phyloP scores from a whole-genome alignment of 345 rosid genomes.

The Eutrema japonicum region DNA sequence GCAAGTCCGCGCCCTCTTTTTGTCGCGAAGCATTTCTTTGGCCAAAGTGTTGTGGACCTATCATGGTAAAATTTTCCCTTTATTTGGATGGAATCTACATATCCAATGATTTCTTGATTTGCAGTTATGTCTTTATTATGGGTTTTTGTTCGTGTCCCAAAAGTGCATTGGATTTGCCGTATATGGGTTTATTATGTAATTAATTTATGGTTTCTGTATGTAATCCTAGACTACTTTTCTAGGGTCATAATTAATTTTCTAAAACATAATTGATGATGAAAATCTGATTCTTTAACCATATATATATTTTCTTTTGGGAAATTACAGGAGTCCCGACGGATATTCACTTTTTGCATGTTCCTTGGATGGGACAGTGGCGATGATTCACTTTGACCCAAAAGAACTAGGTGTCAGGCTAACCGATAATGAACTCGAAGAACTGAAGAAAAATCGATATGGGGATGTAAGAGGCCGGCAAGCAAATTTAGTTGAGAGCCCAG shows the following conservation, averaged over 20 bases:
- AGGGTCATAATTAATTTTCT: not conserved
- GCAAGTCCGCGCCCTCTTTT: constrained; percentile 96
- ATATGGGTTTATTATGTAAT: constrained; percentile 3
- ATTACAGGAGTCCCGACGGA: constrained; percentile 96
- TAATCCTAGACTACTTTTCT: constrained; percentile 5
- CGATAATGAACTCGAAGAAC: constrained; percentile 79
- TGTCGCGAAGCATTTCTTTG: constrained; percentile 96
- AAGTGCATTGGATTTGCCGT: constrained; percentile 15
- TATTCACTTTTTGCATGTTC: constrained; percentile 97
- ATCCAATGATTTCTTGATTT: constrained; percentile 9
- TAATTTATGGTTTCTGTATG: not conserved
- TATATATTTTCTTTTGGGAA: constrained; percentile 7
- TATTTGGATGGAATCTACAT: not conserved
- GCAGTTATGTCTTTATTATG: not conserved
- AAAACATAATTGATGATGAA: not conserved
- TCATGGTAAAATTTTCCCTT: constrained; percentile 68
- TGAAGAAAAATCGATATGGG: constrained; percentile 92
- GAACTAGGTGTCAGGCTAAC: constrained; percentile 83
- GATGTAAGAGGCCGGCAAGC: constrained; percentile 93
- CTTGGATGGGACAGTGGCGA: constrained; percentile 94
- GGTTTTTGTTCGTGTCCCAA: constrained; percentile 3
- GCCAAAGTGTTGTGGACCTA: constrained; percentile 97
- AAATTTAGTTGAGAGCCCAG: constrained; percentile 90
- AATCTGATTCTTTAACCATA: constrained; percentile 20
- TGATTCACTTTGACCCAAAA: constrained; percentile 81